Base-by-base conservation (phyloP, 805 yeast species). In the Candida piceae region DNA sequence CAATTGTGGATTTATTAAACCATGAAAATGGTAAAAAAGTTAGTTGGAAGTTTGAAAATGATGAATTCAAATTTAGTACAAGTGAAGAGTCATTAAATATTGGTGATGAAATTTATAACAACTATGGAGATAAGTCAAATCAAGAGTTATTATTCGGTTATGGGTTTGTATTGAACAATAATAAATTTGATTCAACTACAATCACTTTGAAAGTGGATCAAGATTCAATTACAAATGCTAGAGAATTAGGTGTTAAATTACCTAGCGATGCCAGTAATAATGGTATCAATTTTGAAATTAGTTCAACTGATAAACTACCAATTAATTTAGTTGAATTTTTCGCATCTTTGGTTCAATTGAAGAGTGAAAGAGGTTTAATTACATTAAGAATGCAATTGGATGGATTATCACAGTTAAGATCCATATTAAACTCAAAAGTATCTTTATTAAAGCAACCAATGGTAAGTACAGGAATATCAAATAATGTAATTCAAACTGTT, bases 81-180 rank as follows among this genome's bases (percentile, higher is more conserved):
- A n/a, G n/a, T n/a, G 11, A 23, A 21, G 62, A 65, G 15, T 56
- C 64, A n/a, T n/a, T n/a, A n/a, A n/a, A n/a, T n/a, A 50, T 57
- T 18, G 77, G 76, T 5, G 52, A 59, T 11, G 96, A 90, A 49
- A 50, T 90, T 10, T 84, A 75, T 65, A 88, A 86, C 58, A 80
- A 89, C 1, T 89, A 88, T 51, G 97, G 96, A 0, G 81, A 78
- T 26, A 68, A 80, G 32, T 60, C 80, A 7, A 86, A 86, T 47
- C 63, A 80, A 1, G 74, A 75, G 24, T 60, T 89, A 26, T 58
- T 88, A 12, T 72, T 87, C 15, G 72, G 84, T 33, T 89, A 88
- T 55, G 96, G 96, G 1, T 88, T 88, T 58, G 75, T 79, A 4
- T 55, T 75, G 19, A 62, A 68, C 31, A 62, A 62, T 17, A 76